phyloP scores from a whole-genome alignment of 345 rosid genomes.

The Syzygium aqueum region DNA sequence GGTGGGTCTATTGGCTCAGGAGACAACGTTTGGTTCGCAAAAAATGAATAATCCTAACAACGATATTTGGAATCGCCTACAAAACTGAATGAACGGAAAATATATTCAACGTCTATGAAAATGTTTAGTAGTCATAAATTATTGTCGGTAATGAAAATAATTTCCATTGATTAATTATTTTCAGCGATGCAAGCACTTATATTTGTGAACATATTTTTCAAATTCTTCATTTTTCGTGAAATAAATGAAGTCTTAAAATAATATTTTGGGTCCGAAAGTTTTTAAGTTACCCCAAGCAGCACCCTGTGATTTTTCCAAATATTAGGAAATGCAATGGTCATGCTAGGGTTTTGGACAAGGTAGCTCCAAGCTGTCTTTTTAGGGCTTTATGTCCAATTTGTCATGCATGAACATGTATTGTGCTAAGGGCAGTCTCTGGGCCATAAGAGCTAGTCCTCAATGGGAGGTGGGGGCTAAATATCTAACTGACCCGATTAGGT shows the following conservation, averaged over 20 bases:
- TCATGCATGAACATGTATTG: neutral
- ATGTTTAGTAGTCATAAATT: neutral
- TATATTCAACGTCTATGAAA: too few species aligned
- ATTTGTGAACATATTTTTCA: neutral
- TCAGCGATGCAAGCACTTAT: neutral
- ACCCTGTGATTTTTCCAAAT: neutral
- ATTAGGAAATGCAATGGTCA: neutral
- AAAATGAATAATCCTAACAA: too few species aligned
- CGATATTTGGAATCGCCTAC: too few species aligned
- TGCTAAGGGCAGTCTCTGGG: neutral
- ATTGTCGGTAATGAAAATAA: accelerated
- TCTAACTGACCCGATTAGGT: neutral
- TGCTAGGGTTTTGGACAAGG: neutral
- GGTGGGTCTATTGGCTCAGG: too few species aligned
- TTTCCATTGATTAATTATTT: neutral
- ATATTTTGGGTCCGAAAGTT: neutral
- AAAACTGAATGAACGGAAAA: too few species aligned
- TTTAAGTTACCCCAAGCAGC: neutral
- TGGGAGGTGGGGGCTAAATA: neutral
- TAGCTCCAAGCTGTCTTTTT: neutral
- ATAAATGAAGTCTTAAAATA: neutral
- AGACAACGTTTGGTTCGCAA: too few species aligned
- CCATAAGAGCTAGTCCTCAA: neutral
- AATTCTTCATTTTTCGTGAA: neutral
- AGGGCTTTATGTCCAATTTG: neutral